phyloP scores from a whole-genome alignment of 2,329 filamentous ascomycete species.

The Pseudocercospora cruenta region DNA sequence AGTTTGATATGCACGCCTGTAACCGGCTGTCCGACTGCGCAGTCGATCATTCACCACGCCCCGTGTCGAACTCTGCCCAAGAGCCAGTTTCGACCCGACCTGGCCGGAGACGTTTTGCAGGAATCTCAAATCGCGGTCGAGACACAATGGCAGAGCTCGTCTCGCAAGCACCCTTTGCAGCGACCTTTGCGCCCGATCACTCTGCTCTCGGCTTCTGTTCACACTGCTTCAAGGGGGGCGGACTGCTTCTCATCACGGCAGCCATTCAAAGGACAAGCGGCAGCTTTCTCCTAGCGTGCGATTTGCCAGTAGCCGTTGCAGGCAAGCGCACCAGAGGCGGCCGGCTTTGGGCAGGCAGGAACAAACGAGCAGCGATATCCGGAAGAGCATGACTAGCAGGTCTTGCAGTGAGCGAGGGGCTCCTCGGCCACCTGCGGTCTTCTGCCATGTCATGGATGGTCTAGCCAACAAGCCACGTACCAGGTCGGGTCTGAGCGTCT shows the following conservation, averaged over 20 bases:
- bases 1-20: slow-evolving; percentile 25
- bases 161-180: slow-evolving; percentile 4
- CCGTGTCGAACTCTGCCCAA: slow-evolving; percentile 22
- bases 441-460: slow-evolving; percentile 23
- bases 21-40: slow-evolving; percentile 23
- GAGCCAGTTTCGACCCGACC: slow-evolving; percentile 17
- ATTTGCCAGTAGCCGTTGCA: slow-evolving; percentile 18
- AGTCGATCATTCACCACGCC: slow-evolving; percentile 23
- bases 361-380: slow-evolving; percentile 21
- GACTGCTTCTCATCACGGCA: slow-evolving; percentile 7
- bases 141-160: neutral
- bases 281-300: slow-evolving; percentile 27
- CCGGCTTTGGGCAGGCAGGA: slow-evolving; percentile 17
- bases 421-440: slow-evolving; percentile 4
- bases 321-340: slow-evolving; percentile 20
- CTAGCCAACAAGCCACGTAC: slow-evolving; percentile 26
- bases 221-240: slow-evolving; percentile 4
- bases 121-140: slow-evolving; percentile 20
- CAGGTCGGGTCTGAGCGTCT: slow-evolving; percentile 20
- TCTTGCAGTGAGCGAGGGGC: slow-evolving; percentile 8
- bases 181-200: slow-evolving; percentile 5
- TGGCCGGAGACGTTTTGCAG: slow-evolving; percentile 15
- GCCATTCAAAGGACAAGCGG: slow-evolving; percentile 27
- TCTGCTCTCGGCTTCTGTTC: slow-evolving; percentile 7
- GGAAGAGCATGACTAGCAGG: slow-evolving; percentile 20